phyloP scores from a whole-genome alignment of 1,284 basidiomycete species.

The Rhodotorula sp. region DNA sequence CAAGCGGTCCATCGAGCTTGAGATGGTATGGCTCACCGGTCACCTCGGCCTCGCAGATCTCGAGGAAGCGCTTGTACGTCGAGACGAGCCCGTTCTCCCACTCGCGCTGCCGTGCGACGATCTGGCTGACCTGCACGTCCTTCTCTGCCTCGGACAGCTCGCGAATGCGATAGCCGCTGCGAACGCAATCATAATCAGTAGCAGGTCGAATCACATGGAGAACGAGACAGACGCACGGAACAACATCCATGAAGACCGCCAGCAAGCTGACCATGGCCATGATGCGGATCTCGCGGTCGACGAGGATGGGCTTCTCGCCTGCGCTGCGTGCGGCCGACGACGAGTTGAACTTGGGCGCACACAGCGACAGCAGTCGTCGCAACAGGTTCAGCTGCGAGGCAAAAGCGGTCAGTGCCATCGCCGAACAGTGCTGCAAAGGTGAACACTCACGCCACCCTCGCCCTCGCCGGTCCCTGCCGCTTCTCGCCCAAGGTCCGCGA shows the following conservation, averaged over 20 bases:
- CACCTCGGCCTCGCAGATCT: constrained; percentile 77
- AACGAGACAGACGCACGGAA: constrained; percentile 69
- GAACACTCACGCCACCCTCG: constrained; percentile 43
- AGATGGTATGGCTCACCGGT: constrained; percentile 63
- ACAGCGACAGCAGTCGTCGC: constrained; percentile 80
- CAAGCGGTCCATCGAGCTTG: constrained; percentile 11
- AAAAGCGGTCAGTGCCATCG: constrained; percentile 30
- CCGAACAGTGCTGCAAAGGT: constrained; percentile 19
- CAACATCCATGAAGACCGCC: constrained; percentile 92
- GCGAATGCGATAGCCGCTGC: constrained; percentile 67
- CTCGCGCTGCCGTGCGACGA: constrained; percentile 84
- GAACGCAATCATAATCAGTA: neutral
- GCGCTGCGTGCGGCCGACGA: constrained; percentile 54
- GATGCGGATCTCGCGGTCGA: constrained; percentile 81
- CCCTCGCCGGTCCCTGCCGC: constrained; percentile 44
- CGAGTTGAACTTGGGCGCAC: constrained; percentile 68
- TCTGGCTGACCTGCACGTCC: constrained; percentile 89
- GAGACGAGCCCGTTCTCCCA: constrained; percentile 94
- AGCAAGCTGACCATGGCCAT: constrained; percentile 87
- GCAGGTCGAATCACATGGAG: neutral
- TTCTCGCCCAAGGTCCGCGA: constrained; percentile 57
- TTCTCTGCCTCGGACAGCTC: constrained; percentile 85
- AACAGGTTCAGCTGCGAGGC: constrained; percentile 71
- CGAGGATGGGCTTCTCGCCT: constrained; percentile 64
- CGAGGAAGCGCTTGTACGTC: constrained; percentile 86